Evolutionary conservation across 768 basidiomycete genomes (phyloP), one percentile per base, ranked within the genome.

Genomic region (Hygrophorus pudorinus): DNA sequence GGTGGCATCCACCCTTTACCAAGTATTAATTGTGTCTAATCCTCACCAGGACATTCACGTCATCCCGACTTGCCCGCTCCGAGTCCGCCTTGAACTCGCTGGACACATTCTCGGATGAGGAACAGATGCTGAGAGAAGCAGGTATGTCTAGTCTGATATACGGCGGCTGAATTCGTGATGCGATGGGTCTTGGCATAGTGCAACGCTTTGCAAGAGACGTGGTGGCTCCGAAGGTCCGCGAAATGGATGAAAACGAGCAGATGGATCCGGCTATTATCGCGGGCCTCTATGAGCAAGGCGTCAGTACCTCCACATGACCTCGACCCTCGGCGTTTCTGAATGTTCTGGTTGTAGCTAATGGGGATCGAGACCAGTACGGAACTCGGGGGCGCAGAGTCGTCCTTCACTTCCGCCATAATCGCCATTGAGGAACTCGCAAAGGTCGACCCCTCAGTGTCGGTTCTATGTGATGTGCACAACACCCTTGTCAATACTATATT

Each of bases 391-490:
- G 73, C 93, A 3, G 93, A 85, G 55, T 83, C 78, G 24, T 90
- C 89, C 2, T 99, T 99, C 64, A 96, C 85, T 0, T 81, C 89
- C 1, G 93, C 96, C 14, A 89, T 99, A 54, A 91, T 99, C 53
- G 87, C 82, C 16, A 92, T 99, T 36, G 96, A 99, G 55, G 96
- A 99, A 60, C 82, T 99, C 21, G 94, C 96, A 28, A 92, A 88
- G 56, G 71, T 97, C 30, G 96, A 99, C 60, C 90, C 96, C 0
- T 88, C 88, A 2, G 94, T 99, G 12, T 96, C 93, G 3, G 96
- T 98, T 20, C 66, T 94, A 61, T 93, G 89, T 52, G 96, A 99
- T 57, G 96, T 99, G 3, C 96, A 99, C 72, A 98, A 98, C 61
- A 99, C 96, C 10, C 79, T 99, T 31, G 89, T 97, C 51, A 94